Evolutionary conservation across 331 rosid genomes (phyloP), one percentile per base, ranked within the genome.

Genomic region (Quercus lobata): DNA sequence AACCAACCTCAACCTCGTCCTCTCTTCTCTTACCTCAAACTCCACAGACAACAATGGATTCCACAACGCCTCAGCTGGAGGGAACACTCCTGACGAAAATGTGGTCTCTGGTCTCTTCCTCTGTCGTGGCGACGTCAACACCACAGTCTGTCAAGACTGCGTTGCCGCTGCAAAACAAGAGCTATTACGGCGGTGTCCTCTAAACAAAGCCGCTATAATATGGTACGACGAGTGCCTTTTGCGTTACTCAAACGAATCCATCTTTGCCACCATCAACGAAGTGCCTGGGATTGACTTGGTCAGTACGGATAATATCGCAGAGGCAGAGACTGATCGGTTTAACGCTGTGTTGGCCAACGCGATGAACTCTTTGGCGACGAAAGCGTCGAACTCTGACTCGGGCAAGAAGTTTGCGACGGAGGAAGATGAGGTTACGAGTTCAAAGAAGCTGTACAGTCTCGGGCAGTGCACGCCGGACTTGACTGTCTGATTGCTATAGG

Each of bases 401-500:
- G 85, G 30, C 1, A 55, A 69, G 6, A 83, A 77, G 57, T 90
- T 84, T 57, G 80, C 87, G 7, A 80, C 88, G 0, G 76, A 54
- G 24, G 87, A 87, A 68, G 79, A 57, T 0, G 21, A 52, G 2
- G 82, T 82, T 66, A 52, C 75, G n/a, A 72, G 52, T 10, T 61
- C 72, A 6, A 27, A 58, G 71, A 80, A 74, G 18, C 6, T 90
- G 12, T 86, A 84, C 71, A 52, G 79, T 17, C 57, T 86, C 65
- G 88, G 55, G 5, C 84, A 82, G 90, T 88, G 90, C 62, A 78
- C 84, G 7, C 85, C 92, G 0, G 87, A 84, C 22, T 3, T 80
- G 70, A 53, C 81, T 1, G 11, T 4, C 4, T 15, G 86, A 82
- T 1, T 89, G 92, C 21, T 58, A 49, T 5, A 74, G 2, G 35